Evolutionary conservation across 73 alveolate species (phyloP).

Genomic region (Halteria grandinella): DNA sequence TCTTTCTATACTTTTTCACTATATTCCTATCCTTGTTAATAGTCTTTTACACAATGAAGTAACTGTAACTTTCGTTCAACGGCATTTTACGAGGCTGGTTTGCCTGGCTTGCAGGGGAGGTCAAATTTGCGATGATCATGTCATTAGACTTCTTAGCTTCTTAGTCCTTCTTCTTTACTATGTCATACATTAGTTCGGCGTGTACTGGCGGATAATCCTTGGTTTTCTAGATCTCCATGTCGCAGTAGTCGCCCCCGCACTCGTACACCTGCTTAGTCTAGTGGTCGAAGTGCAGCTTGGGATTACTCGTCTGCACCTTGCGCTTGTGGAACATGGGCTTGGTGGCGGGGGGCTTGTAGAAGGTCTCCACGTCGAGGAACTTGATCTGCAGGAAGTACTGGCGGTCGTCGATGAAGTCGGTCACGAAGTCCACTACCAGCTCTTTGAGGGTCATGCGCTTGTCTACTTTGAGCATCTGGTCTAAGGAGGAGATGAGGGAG

Average conservation of each 20-base stretch:
- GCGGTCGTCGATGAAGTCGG: slow-evolving; percentile 18
- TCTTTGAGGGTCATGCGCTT: background rate
- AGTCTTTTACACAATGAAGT: slow-evolving; percentile 18
- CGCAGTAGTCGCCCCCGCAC: slow-evolving; percentile 40
- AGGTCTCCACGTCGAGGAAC: background rate
- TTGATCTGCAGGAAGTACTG: slow-evolving; percentile 15
- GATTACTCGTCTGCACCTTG: too few relatives aligned
- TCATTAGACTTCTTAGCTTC: too few relatives aligned
- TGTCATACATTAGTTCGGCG: slow-evolving; percentile 18
- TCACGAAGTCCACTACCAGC: slow-evolving; percentile 18
- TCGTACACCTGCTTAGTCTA: too few relatives aligned
- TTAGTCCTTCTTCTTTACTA: background rate
- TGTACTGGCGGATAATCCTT: slow-evolving; percentile 2
- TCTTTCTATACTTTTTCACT: background rate
- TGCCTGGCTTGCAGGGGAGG: too few relatives aligned
- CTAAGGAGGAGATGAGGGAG: background rate
- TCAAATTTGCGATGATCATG: too few relatives aligned
- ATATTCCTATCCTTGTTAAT: slow-evolving; percentile 19
- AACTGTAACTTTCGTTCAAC: slow-evolving; percentile 5
- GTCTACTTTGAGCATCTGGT: background rate
- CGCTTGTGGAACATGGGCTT: too few relatives aligned
- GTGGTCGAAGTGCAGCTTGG: too few relatives aligned
- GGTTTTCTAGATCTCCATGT: background rate
- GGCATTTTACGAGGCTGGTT: slow-evolving; percentile 4
- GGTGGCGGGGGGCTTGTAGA: too few relatives aligned